Base-by-base conservation (phyloP, 352 stramenopile genomes). In the Phytophthora sansomeana region DNA sequence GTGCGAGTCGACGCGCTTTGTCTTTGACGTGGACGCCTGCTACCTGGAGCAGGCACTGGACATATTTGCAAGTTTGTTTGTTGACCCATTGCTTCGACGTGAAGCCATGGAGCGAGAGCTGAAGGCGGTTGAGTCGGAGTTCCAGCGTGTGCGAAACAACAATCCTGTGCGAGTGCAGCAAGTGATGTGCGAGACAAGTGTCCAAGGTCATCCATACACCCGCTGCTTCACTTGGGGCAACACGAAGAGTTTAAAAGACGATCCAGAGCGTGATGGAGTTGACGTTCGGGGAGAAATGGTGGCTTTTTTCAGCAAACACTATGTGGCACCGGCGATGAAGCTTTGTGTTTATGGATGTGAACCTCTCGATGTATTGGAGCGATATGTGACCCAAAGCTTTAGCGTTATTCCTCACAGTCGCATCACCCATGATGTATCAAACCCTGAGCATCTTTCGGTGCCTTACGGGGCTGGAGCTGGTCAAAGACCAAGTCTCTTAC, bases 51-150 rank as follows among this genome's bases (percentile, higher is more conserved):
- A 71, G 14, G 85, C 87, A 29, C 72, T 97, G 6, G 87, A 97
- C 39, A 97, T 95, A 61, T 98, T 98, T 76, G 89, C 92, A 7
- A 87, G 96, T 63, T 97, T 97, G 58, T 98, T 98, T 75, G 84
- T 97, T 43, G 72, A 74, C 3, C 94, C 94, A 17, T 63, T 97
- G 28, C 80, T 97, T 58, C 75, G 75, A 53, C 56, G 47, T n/a
- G 86, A 97, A 32, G 85, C 78, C 16, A 87, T 91, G 68, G 81
- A 85, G 29, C 75, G 90, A 11, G 91, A 97, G 69, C 66, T 97
- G 28, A 69, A 73, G 16, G 81, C 83, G 0, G 75, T 97, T n/a
- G 90, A 97, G 43, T 93, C 85, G 11, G 91, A 97, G 68, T 97
- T 97, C 60, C 75, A 81, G 39, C 77, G 88, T 4, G 76, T 82